phyloP scores from a whole-genome alignment of 169 alveolate species.

The Sarcocystis neurona region DNA sequence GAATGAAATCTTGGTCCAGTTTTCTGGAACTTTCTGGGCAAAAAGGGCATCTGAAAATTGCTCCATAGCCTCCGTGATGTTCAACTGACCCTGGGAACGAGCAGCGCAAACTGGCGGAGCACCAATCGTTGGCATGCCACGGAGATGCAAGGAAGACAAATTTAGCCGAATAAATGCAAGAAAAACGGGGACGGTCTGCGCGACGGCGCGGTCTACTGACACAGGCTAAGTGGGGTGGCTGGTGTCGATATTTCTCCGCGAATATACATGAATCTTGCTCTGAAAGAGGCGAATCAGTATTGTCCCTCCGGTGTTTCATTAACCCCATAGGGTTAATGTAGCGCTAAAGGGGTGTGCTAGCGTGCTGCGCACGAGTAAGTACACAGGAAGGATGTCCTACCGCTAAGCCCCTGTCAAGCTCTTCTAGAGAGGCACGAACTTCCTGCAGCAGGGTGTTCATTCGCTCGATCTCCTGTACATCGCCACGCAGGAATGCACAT shows the following conservation, averaged over 20 bases:
- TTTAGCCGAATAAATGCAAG: neutral
- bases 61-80: slow-evolving; percentile 95
- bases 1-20: slow-evolving; percentile 89
- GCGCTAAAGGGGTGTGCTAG: too few relatives aligned
- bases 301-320: too few relatives aligned
- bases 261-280: too few relatives aligned
- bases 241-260: too few relatives aligned
- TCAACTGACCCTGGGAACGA: slow-evolving; percentile 74
- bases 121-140: neutral
- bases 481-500: too few relatives aligned
- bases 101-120: neutral
- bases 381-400: slow-evolving; percentile 33
- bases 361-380: too few relatives aligned
- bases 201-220: too few relatives aligned
- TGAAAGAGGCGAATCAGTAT: too few relatives aligned
- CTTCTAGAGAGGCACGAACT: slow-evolving; percentile 84
- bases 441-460: slow-evolving; percentile 88
- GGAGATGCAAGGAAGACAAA: neutral
- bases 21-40: slow-evolving; percentile 83
- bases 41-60: slow-evolving; percentile 76
- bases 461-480: slow-evolving; percentile 89
- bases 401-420: slow-evolving; percentile 88
- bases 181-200: neutral
- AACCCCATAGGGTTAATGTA: too few relatives aligned
- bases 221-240: too few relatives aligned